phyloP scores from a whole-genome alignment of 345 rosid genomes.

The Citrus sp. region DNA sequence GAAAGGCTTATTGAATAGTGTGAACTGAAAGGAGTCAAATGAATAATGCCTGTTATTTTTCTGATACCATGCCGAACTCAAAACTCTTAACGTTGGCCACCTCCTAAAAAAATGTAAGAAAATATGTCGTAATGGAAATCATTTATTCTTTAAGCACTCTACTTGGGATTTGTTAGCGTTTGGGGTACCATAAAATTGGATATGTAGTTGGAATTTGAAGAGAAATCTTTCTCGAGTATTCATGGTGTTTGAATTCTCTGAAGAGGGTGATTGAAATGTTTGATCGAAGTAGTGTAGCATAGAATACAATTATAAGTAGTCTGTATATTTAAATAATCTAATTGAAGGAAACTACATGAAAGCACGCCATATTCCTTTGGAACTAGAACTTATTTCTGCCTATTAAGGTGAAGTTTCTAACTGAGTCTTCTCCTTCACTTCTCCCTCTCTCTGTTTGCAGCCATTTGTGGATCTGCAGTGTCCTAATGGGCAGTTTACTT shows the following conservation, averaged over 20 bases:
- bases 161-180: too few relatives aligned
- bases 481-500: slow-evolving; percentile 88
- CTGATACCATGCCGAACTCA: not conserved
- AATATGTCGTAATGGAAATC: not conserved
- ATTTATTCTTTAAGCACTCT: not conserved
- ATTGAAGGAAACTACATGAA: too few relatives aligned
- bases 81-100: not conserved
- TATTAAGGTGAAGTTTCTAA: slow-evolving; percentile 3
- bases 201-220: too few relatives aligned
- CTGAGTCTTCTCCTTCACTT: not conserved
- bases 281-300: too few relatives aligned
- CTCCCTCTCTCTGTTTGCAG: slow-evolving; percentile 32
- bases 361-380: not conserved
- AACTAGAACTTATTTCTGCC: not conserved
- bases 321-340: too few relatives aligned
- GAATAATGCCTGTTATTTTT: not conserved
- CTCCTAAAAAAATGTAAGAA: too few relatives aligned
- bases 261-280: too few relatives aligned
- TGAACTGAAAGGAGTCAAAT: not conserved
- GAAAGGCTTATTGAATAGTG: not conserved
- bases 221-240: too few relatives aligned
- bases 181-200: too few relatives aligned
- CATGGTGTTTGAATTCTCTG: too few relatives aligned
- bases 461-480: slow-evolving; percentile 92
- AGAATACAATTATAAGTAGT: too few relatives aligned